Evolutionary conservation across 2,329 filamentous ascomycete species (phyloP), one percentile per base, ranked within the genome.

Genomic region (Fusarium armeniacum): DNA sequence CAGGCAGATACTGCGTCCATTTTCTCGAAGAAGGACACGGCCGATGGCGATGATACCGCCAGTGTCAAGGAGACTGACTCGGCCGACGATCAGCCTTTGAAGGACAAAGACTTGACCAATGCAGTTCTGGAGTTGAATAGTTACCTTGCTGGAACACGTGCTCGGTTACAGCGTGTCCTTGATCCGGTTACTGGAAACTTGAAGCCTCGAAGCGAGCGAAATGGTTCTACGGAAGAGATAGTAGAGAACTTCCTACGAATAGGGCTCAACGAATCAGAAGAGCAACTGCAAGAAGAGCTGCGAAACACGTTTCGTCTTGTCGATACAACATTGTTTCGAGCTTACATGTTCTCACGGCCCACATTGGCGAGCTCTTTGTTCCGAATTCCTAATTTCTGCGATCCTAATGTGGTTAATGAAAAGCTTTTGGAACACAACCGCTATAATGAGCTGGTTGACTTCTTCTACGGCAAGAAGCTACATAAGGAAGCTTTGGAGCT

Each of bases 401-500:
- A 99, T 74, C 95, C 96, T 0, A 91, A 93, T 32, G 96, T 98
- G 4, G 95, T 99, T 24, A 96, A 97, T 77, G 93, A 97, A 79
- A 94, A 94, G 74, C 83, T 99, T 6, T 89, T 97, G 63, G 93
- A 97, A 77, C 93, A 91, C 41, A 92, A 92, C 61, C 89, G 94
- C 33, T 98, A 97, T 79, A 95, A 91, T 53, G 95, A 98, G 80
- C 84, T 99, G 3, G 94, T 99, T n/a, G 95, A 98, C 78, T 99
- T 99, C 77, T 90, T 98, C 72, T 93, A 97, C 75, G 96, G 96
- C 68, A 99, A 99, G 82, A 94, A 91, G 78, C 86, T 98, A 41
- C 96, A 99, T 79, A 89, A 91, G 20, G 90, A 97, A 76, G 95
- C 96, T 0, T 82, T 99, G 20, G 91, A 93, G 70, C 82, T 98